phyloP scores from a whole-genome alignment of 768 basidiomycete genomes.

The Rhodotorula taiwanensis region DNA sequence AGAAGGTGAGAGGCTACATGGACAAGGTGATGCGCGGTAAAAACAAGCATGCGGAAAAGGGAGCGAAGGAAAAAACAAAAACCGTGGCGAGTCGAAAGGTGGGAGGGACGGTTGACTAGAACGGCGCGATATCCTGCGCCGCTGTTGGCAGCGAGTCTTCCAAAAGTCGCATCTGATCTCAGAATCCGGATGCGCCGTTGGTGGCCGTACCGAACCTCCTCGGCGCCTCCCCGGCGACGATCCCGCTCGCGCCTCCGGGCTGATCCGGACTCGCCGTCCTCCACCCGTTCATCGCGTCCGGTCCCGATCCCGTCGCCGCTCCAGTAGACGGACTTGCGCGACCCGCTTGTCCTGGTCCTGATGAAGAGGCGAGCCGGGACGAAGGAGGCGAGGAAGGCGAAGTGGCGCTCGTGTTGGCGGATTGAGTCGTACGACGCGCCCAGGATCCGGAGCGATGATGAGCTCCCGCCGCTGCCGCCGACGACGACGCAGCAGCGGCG shows the following conservation, averaged over 20 bases:
- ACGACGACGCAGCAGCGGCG: no score
- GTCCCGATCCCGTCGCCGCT: no score
- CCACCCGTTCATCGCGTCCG: no score
- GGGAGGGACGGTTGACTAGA: no score
- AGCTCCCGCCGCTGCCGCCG: neutral
- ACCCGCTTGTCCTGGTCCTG: neutral
- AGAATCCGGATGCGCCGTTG: neutral
- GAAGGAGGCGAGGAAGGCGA: neutral
- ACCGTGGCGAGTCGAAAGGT: no score
- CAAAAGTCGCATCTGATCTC: no score
- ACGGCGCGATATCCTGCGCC: no score
- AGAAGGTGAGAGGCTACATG: no score
- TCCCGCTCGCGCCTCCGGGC: constrained; percentile 14
- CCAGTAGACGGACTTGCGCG: neutral
- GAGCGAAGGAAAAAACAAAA: no score
- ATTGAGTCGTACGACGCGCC: constrained; percentile 5
- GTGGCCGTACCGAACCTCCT: constrained; percentile 13
- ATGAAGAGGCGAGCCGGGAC: neutral
- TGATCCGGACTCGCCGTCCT: constrained; percentile 16
- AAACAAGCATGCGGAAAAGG: no score
- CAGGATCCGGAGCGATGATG: constrained; percentile 1
- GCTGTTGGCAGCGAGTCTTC: no score
- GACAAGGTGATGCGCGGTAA: no score
- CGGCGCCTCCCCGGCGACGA: constrained; percentile 25
- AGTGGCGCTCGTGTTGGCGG: neutral